Percentiles rank a stretch among this genome's conserved stretches.
These are phyloP conservation scores for Salisapilia sapeloensis DNA, from an alignment of 352 stramenopile genomes.

Conservation along the genomic window DNA sequence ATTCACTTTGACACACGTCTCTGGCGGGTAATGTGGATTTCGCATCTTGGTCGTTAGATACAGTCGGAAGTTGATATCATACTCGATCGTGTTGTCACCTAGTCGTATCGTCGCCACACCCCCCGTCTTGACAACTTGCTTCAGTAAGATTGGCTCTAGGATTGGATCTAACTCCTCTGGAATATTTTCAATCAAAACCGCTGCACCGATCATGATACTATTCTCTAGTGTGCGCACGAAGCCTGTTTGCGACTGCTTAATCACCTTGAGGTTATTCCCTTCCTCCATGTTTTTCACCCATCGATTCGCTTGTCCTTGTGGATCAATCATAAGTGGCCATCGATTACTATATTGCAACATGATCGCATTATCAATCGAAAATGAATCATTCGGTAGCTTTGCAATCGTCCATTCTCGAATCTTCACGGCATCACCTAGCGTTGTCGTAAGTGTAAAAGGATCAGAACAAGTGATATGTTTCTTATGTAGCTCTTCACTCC, in stretches of 20 bases:
- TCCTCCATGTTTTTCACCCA: slow-evolving; percentile 94
- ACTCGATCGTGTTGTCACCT: slow-evolving; percentile 90
- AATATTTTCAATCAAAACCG: slow-evolving; percentile 89
- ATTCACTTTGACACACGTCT: slow-evolving; percentile 94
- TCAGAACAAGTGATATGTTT: slow-evolving; percentile 72
- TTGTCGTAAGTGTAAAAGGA: slow-evolving; percentile 66
- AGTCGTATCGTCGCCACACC: slow-evolving; percentile 83
- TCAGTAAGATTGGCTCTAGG: slow-evolving; percentile 86
- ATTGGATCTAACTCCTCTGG: slow-evolving; percentile 88
- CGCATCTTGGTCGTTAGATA: slow-evolving; percentile 92
- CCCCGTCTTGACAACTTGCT: slow-evolving; percentile 84
- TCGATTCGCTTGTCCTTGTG: slow-evolving; percentile 87
- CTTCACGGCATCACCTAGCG: slow-evolving; percentile 82
- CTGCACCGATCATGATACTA: slow-evolving; percentile 86
- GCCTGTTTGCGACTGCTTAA: slow-evolving; percentile 85
- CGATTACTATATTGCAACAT: slow-evolving; percentile 84
- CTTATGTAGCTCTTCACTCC: slow-evolving; percentile 37
- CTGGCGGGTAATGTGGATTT: slow-evolving; percentile 89
- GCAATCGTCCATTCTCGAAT: slow-evolving; percentile 90
- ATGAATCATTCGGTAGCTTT: slow-evolving; percentile 90
- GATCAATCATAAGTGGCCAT: slow-evolving; percentile 95
- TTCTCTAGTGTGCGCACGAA: slow-evolving; percentile 94
- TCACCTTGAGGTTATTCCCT: slow-evolving; percentile 81
- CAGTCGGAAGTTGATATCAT: slow-evolving; percentile 85
- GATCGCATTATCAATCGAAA: slow-evolving; percentile 92